Percentiles rank a stretch among this genome's conserved stretches.
Conservation (phyloP, 306 rosid species). For the Acmispon strigosus region DNA sequence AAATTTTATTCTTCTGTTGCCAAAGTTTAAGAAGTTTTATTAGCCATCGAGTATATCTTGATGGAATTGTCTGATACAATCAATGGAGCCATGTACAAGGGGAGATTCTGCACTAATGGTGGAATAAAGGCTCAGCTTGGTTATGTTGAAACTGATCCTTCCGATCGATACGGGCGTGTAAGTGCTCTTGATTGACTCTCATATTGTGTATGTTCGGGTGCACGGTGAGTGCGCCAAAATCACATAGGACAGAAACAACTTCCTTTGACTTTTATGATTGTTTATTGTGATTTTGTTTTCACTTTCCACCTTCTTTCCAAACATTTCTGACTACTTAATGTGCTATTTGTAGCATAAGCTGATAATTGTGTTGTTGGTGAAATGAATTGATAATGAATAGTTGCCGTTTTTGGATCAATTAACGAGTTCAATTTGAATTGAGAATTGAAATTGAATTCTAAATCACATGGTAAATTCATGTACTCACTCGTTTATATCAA, state of each 20-base stretch:
- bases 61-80: neutral
- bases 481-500: neutral
- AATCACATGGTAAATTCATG: neutral
- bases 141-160: conserved; percentile 82
- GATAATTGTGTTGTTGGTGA: neutral
- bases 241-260: too few relatives aligned
- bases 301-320: too few relatives aligned
- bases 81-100: conserved; percentile 32
- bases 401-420: too few relatives aligned
- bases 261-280: too few relatives aligned
- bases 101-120: conserved; percentile 27
- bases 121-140: conserved; percentile 34
- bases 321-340: neutral
- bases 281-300: too few relatives aligned
- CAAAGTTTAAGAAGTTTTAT: neutral
- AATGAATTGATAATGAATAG: neutral
- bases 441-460: neutral
- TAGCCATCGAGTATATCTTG: neutral
- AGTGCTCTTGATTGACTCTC: conserved; percentile 16
- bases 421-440: neutral
- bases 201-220: neutral
- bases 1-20: neutral
- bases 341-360: neutral
- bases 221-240: too few relatives aligned
- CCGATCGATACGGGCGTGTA: conserved; percentile 88